Evolutionary conservation across 1,284 basidiomycete genomes (phyloP), one percentile per base, ranked within the genome.

Genomic region (Phenoliferia sp.): DNA sequence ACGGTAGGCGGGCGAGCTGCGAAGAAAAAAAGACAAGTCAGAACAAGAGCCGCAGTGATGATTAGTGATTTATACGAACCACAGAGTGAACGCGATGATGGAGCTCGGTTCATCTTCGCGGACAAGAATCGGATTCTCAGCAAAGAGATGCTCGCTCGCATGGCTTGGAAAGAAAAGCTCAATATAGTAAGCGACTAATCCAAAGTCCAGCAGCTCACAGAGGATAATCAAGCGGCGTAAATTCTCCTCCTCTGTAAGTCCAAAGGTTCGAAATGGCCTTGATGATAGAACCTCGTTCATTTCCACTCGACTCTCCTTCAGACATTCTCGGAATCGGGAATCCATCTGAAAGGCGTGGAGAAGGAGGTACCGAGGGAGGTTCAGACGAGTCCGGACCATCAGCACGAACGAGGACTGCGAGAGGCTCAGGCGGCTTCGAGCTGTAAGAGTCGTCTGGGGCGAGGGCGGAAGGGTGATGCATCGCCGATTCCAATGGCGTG

Each of bases 101-200:
- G 94, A 97, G 0, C 94, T 97, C 3, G 96, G 96, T 79, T 99
- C 96, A 78, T 98, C 94, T 59, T 94, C 95, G 29, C 96, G 86
- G 32, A 99, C 90, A 60, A 98, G 88, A 84, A 98, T 95, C 1
- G 89, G 88, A 19, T 92, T 94, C 77, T 98, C 95, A 34, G 92
- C 86, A 80, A 98, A 98, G 61, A 99, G 89, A 76, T 96, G 93
- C 75, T 95, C 93, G 0, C 81, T 78, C 0, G 81, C 78, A 19
- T 78, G 76, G 12, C 80, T 80, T n/a, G n/a, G n/a, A n/a, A n/a
- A n/a, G 67, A 0, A 32, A 60, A 16, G 3, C 3, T 16, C 34
- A 26, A 15, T 44, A 56, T 2, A 33, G 16, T 35, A 15, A n/a
- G 57, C 22, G n/a, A 54, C 6, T 16, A 28, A 35, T 34, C n/a